These are phyloP conservation scores for Pistacia integerrima DNA, from an alignment of 345 rosid species.

Conservation along the genomic window DNA sequence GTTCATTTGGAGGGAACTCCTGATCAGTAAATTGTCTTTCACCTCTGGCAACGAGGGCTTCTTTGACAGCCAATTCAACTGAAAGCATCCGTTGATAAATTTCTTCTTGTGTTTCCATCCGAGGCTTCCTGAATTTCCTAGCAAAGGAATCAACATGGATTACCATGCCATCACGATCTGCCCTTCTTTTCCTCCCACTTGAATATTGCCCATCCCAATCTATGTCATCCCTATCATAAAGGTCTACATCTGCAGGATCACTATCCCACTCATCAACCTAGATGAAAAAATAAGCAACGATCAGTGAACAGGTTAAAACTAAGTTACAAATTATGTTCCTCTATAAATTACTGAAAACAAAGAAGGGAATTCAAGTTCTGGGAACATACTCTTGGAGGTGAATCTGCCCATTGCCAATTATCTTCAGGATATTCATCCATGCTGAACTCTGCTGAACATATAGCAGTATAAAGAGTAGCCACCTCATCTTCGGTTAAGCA, in stretches of 20 bases:
- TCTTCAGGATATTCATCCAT: conserved; percentile 87
- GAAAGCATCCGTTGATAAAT: conserved; percentile 96
- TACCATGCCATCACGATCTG: conserved; percentile 72
- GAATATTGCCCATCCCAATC: conserved; percentile 99
- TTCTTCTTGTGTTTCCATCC: conserved; percentile 93
- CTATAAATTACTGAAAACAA: conserved; percentile 13
- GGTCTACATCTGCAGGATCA: conserved; percentile 95
- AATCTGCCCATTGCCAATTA: conserved; percentile 97
- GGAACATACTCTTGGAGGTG: conserved; percentile 84
- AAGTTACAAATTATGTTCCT: conserved; percentile 3
- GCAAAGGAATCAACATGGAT: conserved; percentile 86
- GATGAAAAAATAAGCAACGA: conserved; percentile 28
- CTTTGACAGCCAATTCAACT: conserved; percentile 96
- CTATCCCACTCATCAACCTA: conserved; percentile 99
- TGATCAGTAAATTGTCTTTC: conserved; percentile 91
- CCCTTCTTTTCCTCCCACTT: conserved; percentile 90
- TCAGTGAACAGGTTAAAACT: conserved; percentile 20
- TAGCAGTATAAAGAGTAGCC: conserved; percentile 75
- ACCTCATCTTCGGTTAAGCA: conserved; percentile 95
- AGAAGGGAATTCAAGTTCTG: conserved; percentile 6
- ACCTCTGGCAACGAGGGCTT: conserved; percentile 86
- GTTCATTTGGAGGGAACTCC: conserved; percentile 97
- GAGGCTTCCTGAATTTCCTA: conserved; percentile 88
- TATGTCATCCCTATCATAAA: conserved; percentile 94
- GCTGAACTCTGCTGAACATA: conserved; percentile 70